These are phyloP conservation scores for Pythium utonaiense DNA, from an alignment of 352 stramenopile genomes.

Conservation along the genomic window DNA sequence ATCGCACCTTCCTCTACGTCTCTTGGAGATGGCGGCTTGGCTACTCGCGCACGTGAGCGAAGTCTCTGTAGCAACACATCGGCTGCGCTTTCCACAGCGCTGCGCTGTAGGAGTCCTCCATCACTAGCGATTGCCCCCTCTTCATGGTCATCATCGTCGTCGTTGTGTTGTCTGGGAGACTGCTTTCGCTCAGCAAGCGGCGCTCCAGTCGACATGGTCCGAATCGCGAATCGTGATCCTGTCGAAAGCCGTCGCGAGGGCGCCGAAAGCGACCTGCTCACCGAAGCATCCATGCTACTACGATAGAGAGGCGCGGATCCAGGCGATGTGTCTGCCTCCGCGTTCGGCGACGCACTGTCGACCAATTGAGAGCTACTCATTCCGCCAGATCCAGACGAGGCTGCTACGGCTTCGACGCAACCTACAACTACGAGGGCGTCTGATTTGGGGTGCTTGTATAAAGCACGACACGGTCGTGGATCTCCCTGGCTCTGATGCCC, in stretches of 20 bases:
- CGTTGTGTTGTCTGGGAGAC: constrained; percentile 14
- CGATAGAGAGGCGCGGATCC: not conserved
- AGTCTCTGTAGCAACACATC: constrained; percentile 21
- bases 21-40: constrained; percentile 7
- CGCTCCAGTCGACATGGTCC: not conserved
- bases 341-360: not conserved
- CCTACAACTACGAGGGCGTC: not conserved
- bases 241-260: constrained; percentile 1
- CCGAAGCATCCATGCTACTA: not conserved
- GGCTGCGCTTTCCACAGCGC: constrained; percentile 21
- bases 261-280: not conserved
- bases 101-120: not conserved
- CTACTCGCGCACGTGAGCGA: constrained; percentile 11
- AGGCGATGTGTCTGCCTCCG: not conserved
- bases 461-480: not conserved
- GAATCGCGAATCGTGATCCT: not conserved
- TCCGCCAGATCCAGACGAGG: not conserved
- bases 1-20: not conserved
- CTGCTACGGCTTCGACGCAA: not conserved
- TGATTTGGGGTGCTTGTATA: not conserved
- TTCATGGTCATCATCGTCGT: not conserved
- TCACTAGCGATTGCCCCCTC: not conserved
- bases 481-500: not conserved
- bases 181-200: constrained; percentile 7
- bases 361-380: not conserved